These are phyloP conservation scores for Coemansia sp. DNA, from an alignment of 192 early-diverging fungal species.

Conservation along the genomic window DNA sequence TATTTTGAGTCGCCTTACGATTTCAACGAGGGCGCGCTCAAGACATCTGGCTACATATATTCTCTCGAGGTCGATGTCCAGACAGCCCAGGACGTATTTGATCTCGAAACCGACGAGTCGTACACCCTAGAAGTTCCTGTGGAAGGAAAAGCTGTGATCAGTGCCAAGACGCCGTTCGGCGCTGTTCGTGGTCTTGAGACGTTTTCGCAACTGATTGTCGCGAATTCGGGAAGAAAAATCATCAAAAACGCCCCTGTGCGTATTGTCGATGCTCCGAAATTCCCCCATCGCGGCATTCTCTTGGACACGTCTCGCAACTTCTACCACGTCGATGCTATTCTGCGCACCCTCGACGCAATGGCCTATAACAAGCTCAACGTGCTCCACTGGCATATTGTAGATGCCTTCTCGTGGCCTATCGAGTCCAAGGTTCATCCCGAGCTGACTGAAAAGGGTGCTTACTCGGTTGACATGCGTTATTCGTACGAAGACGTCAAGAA, in stretches of 20 bases:
- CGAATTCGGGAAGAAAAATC: constrained; percentile 51
- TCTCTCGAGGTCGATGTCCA: constrained; percentile 52
- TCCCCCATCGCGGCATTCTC: constrained; percentile 68
- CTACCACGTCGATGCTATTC: constrained; percentile 60
- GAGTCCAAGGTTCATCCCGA: constrained; percentile 65
- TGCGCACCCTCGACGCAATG: constrained; percentile 66
- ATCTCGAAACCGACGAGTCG: constrained; percentile 66
- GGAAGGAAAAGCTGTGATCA: constrained; percentile 57
- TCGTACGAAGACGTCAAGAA: constrained; percentile 66
- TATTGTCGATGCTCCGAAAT: constrained; percentile 64
- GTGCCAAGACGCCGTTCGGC: constrained; percentile 63
- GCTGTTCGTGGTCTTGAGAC: constrained; percentile 73
- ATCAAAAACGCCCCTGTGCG: constrained; percentile 60
- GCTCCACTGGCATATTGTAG: constrained; percentile 76
- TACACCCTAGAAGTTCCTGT: constrained; percentile 65
- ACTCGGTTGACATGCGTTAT: constrained; percentile 68
- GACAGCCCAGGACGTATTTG: constrained; percentile 54
- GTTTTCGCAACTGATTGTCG: constrained; percentile 70
- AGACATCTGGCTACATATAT: constrained; percentile 39
- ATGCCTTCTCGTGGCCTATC: constrained; percentile 72
- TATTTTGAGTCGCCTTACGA: constrained; percentile 56
- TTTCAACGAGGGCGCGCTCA: constrained; percentile 47
- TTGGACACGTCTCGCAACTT: constrained; percentile 73
- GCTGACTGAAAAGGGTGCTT: constrained; percentile 63
- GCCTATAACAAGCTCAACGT: constrained; percentile 74